phyloP scores from a whole-genome alignment of 805 yeast genomes.

The Candida coquimbonensis region DNA sequence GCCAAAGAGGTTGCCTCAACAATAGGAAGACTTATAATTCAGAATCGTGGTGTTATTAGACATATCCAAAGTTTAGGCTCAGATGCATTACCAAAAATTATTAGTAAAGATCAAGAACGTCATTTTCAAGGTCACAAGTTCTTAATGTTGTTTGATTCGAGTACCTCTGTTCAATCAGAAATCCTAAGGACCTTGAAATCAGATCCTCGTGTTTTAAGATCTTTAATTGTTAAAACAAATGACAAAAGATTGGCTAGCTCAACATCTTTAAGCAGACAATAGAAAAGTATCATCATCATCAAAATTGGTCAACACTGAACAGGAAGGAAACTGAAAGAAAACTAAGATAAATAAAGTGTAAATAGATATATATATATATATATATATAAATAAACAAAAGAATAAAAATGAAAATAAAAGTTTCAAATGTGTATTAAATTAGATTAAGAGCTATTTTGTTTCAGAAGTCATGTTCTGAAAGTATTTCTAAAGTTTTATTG shows the following conservation, averaged over 20 bases:
- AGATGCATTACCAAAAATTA: conserved; percentile 69
- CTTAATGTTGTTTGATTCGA: conserved; percentile 77
- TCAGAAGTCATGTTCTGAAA: too few species aligned
- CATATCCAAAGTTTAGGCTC: conserved; percentile 74
- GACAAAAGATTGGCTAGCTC: conserved; percentile 47
- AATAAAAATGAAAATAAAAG: too few species aligned
- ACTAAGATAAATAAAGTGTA: not conserved
- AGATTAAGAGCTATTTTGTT: too few species aligned
- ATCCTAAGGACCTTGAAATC: conserved; percentile 69
- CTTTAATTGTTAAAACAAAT: conserved; percentile 61
- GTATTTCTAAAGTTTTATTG: too few species aligned
- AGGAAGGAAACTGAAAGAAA: not conserved
- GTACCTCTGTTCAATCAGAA: conserved; percentile 81
- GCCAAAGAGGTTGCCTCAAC: conserved; percentile 62
- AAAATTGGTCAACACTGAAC: not conserved
- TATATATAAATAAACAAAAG: too few species aligned
- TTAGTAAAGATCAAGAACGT: conserved; percentile 78
- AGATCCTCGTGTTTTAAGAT: conserved; percentile 88
- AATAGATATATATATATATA: not conserved
- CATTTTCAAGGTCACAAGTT: conserved; percentile 91
- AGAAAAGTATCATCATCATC: not conserved
- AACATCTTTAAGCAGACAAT: conserved; percentile 43
- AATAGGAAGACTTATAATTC: conserved; percentile 73
- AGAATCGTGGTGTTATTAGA: conserved; percentile 92
- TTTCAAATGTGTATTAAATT: too few species aligned